Conservation (phyloP, 176 grass and related monocot species). For the Phyllostachys edulis region DNA sequence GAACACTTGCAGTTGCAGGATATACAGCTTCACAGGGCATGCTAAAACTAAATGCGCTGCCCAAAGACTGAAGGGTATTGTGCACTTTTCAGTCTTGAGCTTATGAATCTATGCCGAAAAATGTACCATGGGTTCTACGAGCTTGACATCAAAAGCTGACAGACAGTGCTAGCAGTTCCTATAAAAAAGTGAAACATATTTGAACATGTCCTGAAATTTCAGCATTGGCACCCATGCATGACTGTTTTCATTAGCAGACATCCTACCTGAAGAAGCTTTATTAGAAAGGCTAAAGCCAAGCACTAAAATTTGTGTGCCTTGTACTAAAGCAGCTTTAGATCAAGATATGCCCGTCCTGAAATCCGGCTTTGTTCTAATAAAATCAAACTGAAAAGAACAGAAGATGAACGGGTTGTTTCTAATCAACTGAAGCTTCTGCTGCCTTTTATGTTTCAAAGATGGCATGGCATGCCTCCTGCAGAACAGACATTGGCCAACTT, state of each 20-base stretch:
- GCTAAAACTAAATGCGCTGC: neutral
- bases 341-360: conserved; percentile 32
- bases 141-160: conserved; percentile 37
- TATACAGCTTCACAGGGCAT: neutral
- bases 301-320: conserved; percentile 21
- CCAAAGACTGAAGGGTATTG: neutral
- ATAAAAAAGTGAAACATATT: neutral
- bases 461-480: conserved; percentile 20
- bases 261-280: conserved; percentile 28
- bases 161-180: neutral
- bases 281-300: conserved; percentile 40
- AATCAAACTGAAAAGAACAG: conserved; percentile 19
- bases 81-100: neutral
- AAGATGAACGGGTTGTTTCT: neutral
- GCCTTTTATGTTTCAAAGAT: conserved; percentile 28
- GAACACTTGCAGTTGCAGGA: neutral
- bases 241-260: neutral
- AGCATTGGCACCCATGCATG: neutral
- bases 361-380: conserved; percentile 51
- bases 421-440: conserved; percentile 45
- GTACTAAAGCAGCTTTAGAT: conserved; percentile 43
- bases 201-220: conserved; percentile 7
- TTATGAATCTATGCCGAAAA: neutral
- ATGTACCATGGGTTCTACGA: neutral
- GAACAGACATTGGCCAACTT: conserved; percentile 37